phyloP scores from a whole-genome alignment of 805 yeast species.

The Barnettozyma sp. region DNA sequence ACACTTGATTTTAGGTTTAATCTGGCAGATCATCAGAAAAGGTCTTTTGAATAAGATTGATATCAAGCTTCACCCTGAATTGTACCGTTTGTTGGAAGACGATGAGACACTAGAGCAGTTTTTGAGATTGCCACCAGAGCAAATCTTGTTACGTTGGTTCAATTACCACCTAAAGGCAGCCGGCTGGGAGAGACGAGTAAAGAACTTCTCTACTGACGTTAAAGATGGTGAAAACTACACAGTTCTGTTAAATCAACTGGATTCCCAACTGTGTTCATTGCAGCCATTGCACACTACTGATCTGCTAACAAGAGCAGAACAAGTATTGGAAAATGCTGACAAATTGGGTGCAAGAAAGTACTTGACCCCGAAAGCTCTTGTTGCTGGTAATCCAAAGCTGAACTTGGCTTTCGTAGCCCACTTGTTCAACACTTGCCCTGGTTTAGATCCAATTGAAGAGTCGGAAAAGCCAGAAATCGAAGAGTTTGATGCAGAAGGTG shows the following conservation, averaged over 20 bases:
- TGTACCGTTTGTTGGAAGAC: constrained; percentile 88
- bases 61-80: constrained; percentile 92
- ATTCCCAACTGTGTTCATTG: constrained; percentile 74
- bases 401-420: constrained; percentile 97
- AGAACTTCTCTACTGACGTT: constrained; percentile 82
- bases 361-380: constrained; percentile 86
- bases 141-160: constrained; percentile 94
- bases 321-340: constrained; percentile 81
- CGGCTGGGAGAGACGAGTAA: constrained; percentile 76
- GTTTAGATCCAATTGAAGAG: constrained; percentile 92
- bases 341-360: constrained; percentile 89
- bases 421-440: constrained; percentile 93
- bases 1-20: constrained; percentile 82
- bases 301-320: constrained; percentile 76
- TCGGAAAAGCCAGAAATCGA: constrained; percentile 88
- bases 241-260: constrained; percentile 78
- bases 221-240: constrained; percentile 95
- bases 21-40: constrained; percentile 97
- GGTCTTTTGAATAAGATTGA: constrained; percentile 93
- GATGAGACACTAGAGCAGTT: constrained; percentile 97
- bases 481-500: constrained; percentile 98
- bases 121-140: constrained; percentile 94
- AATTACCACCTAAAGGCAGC: constrained; percentile 94
- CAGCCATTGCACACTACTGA: constrained; percentile 77
- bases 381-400: constrained; percentile 93